Evolutionary conservation across 352 stramenopile genomes (phyloP), one percentile per base, ranked within the genome.

Genomic region (Chrysophaeum taylorii): DNA sequence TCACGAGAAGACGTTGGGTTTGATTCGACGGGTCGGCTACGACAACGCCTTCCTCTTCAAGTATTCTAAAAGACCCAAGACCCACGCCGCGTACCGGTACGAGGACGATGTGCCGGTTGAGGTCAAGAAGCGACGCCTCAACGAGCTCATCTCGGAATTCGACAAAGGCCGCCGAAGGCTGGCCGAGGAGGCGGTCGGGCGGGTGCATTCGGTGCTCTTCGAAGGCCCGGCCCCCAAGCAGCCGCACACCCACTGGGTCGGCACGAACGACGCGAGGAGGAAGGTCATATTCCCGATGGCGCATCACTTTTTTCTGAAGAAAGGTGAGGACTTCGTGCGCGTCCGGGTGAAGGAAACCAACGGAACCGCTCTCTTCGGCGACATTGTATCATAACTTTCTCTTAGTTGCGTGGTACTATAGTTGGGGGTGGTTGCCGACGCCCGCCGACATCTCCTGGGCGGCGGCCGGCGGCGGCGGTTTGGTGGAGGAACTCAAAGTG

Each of bases 1-100:
- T 69, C 95, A 99, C 81, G 37, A 67, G 7, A 87, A 98, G 71
- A 99, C 94, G 15, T 45, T 96, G 4, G 77, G 70, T 14, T 75
- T 96, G 9, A 87, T 96, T 76, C 72, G 91, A 69, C 50, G 81
- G 25, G 84, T 95, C 0, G 81, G 84, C 70, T 99, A 96, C 77
- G 93, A 98, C 73, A 92, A 98, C 76, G 95, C 94, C 29, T 99
- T 98, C 81, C 97, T 98, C 91, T 98, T 98, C 80, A 92, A 93
- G 21, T 99, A 98, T 82, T 96, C 87, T 53, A 88, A 98, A 83
- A 84, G 95, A 61, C 92, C 90, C 33, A 89, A 89, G 70, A 99
- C 94, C 0, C 92, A 98, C 74, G 94, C 95, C 1, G 88, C 92
- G 68, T 83, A 95, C 66, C 90, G 86, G 27, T 91, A 98, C 81